These are phyloP conservation scores for Coemansia sp. DNA, from an alignment of 192 early-diverging fungal genomes.

Conservation along the genomic window DNA sequence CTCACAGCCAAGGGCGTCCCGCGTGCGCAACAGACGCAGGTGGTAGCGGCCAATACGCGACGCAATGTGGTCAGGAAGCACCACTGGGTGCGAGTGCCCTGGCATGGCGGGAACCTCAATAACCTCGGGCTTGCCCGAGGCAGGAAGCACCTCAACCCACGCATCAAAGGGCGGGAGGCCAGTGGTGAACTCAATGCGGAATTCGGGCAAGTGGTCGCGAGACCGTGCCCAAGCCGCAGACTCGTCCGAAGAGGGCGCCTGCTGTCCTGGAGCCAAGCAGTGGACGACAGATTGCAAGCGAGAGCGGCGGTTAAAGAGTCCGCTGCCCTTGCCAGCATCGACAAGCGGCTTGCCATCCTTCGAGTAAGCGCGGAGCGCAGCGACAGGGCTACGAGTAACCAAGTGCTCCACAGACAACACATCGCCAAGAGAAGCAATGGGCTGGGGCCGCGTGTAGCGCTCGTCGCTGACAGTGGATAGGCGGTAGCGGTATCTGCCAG, in stretches of 20 bases:
- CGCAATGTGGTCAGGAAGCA: conserved; percentile 38
- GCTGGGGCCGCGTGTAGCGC: conserved; percentile 39
- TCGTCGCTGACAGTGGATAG: conserved; percentile 41
- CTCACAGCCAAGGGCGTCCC: conserved; percentile 51
- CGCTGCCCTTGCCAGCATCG: background rate
- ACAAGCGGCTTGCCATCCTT: conserved; percentile 32
- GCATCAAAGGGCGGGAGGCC: conserved; percentile 39
- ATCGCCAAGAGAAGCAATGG: background rate
- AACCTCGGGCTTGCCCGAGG: conserved; percentile 41
- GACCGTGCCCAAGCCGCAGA: conserved; percentile 42
- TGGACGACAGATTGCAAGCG: conserved; percentile 20
- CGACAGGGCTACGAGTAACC: conserved; percentile 27
- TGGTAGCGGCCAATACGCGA: conserved; percentile 48
- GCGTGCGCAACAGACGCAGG: conserved; percentile 38
- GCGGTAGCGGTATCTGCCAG: conserved; percentile 48
- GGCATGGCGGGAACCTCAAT: conserved; percentile 27
- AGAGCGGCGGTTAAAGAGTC: background rate
- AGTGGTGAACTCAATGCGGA: conserved; percentile 36
- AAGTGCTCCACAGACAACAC: conserved; percentile 31
- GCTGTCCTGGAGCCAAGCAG: conserved; percentile 47
- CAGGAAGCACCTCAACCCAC: conserved; percentile 50
- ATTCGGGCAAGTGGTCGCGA: conserved; percentile 37
- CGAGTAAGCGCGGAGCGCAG: conserved; percentile 40
- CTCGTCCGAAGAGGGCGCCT: conserved; percentile 15
- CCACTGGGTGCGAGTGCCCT: conserved; percentile 20